Percentiles rank a stretch among this genome's conserved stretches.
Evolutionary conservation across 805 yeast species (phyloP).

Genomic region (Zygoascus ofunaensis): DNA sequence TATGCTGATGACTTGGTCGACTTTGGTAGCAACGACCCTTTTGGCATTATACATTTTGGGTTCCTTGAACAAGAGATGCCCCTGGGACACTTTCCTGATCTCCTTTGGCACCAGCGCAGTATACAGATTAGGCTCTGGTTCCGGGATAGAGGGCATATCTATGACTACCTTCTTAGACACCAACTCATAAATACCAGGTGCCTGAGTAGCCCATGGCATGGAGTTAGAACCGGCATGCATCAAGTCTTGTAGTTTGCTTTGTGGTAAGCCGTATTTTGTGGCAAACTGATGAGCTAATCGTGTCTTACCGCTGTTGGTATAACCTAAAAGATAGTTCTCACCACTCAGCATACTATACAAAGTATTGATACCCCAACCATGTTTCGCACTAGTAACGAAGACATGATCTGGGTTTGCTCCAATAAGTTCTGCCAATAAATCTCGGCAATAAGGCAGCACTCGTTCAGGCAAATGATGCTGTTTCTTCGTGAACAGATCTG

Average conservation of each 20-base stretch:
- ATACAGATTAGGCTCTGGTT: conserved; percentile 20
- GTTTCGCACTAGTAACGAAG: conserved; percentile 41
- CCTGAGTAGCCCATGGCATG: conserved; percentile 52
- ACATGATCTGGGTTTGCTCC: conserved; percentile 36
- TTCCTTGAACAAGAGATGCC: conserved; percentile 17
- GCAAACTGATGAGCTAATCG: conserved; percentile 62
- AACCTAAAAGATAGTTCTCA: conserved; percentile 50
- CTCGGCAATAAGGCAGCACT: conserved; percentile 19
- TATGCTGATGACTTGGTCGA: conserved; percentile 27
- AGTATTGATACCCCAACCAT: conserved; percentile 42
- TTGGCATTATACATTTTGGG: conserved; percentile 18
- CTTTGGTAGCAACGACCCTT: conserved; percentile 17
- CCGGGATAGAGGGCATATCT: conserved; percentile 28
- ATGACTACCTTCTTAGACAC: conserved; percentile 21
- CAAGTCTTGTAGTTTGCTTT: background rate
- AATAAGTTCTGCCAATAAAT: conserved; percentile 29
- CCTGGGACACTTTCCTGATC: conserved; percentile 20
- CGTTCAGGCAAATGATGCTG: conserved; percentile 20
- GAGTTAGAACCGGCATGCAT: background rate
- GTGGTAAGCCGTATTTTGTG: conserved; percentile 5
- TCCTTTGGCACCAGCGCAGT: conserved; percentile 12
- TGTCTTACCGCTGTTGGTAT: conserved; percentile 86
- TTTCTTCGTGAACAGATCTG: conserved; percentile 36
- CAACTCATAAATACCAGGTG: conserved; percentile 34
- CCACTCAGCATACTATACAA: conserved; percentile 33